Evolutionary conservation across 805 yeast species (phyloP).

Genomic region (Candida sanyiensis): DNA sequence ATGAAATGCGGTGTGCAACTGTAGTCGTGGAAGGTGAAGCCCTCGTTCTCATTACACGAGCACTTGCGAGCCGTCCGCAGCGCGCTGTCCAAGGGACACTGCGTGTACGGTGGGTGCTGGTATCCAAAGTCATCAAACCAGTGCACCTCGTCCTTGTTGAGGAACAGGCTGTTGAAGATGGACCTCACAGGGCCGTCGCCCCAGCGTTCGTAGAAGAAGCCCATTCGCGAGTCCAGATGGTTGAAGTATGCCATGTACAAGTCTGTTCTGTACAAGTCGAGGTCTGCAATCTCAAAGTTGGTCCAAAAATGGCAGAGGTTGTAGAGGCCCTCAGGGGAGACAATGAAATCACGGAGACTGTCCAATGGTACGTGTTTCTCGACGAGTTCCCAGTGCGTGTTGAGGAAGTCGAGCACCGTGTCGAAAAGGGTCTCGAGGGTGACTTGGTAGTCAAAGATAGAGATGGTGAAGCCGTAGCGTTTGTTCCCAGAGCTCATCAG

Average conservation of each 20-base stretch:
- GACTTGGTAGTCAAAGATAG: slow-evolving; percentile 64
- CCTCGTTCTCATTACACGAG: slow-evolving; percentile 65
- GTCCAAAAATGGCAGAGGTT: slow-evolving; percentile 92
- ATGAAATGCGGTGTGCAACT: slow-evolving; percentile 62
- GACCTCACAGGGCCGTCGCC: slow-evolving; percentile 90
- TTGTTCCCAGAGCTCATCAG: slow-evolving; percentile 55
- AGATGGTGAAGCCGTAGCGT: slow-evolving; percentile 68
- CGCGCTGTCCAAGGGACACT: slow-evolving; percentile 66
- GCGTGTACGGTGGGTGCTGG: slow-evolving; percentile 65
- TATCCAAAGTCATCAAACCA: slow-evolving; percentile 80
- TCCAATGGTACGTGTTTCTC: slow-evolving; percentile 40
- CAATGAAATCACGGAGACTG: slow-evolving; percentile 63
- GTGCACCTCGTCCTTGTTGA: slow-evolving; percentile 58
- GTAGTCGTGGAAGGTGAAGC: slow-evolving; percentile 66
- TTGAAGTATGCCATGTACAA: slow-evolving; percentile 68
- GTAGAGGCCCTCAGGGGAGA: slow-evolving; percentile 64
- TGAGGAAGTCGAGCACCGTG: slow-evolving; percentile 19
- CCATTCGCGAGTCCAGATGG: slow-evolving; percentile 66
- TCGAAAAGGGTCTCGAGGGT: slow-evolving; percentile 42
- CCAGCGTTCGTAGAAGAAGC: slow-evolving; percentile 88
- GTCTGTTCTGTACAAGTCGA: slow-evolving; percentile 68
- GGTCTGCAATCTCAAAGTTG: slow-evolving; percentile 78
- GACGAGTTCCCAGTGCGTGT: slow-evolving; percentile 7
- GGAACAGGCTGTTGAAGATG: slow-evolving; percentile 69
- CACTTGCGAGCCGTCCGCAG: slow-evolving; percentile 59